These are phyloP conservation scores for Emericellopsis terricola DNA, from an alignment of 495 filamentous ascomycete genomes.

Conservation along the genomic window DNA sequence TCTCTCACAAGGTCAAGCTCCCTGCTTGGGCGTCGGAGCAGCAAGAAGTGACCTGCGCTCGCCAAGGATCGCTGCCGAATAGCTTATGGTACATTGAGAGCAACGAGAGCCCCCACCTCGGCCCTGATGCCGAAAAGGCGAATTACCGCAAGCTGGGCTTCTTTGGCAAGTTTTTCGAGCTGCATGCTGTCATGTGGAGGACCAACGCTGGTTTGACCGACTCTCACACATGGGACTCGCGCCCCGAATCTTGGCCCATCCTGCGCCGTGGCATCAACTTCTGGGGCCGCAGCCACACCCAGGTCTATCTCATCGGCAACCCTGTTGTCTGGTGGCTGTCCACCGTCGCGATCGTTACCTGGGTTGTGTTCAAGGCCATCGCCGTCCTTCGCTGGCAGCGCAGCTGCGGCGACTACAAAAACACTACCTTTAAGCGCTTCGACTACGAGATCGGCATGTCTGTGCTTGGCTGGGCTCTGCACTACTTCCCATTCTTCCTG, in stretches of 20 bases:
- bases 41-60: constrained; percentile 96
- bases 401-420: constrained; percentile 68
- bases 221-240: constrained; percentile 94
- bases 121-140: constrained; percentile 64
- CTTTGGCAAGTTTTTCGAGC: constrained; percentile 95
- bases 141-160: constrained; percentile 93
- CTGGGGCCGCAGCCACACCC: constrained; percentile 87
- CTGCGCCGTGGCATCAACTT: constrained; percentile 96
- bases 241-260: constrained; percentile 84
- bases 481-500: constrained; percentile 93
- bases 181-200: constrained; percentile 99
- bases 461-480: constrained; percentile 83
- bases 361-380: constrained; percentile 68
- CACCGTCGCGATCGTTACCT: constrained; percentile 62
- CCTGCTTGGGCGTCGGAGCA: constrained; percentile 95
- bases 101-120: constrained; percentile 66
- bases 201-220: constrained; percentile 94
- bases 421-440: constrained; percentile 75
- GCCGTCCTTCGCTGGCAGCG: constrained; percentile 89
- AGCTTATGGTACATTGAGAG: constrained; percentile 91
- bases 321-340: constrained; percentile 90
- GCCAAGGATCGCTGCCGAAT: constrained; percentile 81
- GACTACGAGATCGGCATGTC: constrained; percentile 89
- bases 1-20: constrained; percentile 97
- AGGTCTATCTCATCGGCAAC: constrained; percentile 94